Evolutionary conservation across 1,284 basidiomycete species (phyloP).

Genomic region (Puccinia hordei): DNA sequence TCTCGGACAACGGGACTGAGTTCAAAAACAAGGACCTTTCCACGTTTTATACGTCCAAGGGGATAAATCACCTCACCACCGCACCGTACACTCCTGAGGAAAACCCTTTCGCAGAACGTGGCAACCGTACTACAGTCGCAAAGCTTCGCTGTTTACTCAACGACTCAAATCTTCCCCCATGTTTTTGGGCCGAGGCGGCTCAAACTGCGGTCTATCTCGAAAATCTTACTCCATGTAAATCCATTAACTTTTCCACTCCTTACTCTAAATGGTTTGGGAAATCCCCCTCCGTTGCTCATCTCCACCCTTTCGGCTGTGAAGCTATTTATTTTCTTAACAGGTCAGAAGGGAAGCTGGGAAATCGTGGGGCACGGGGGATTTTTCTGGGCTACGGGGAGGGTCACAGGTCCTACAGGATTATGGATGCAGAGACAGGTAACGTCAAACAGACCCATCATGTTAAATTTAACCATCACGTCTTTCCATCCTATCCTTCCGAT

Average conservation of each 20-base stretch:
- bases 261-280: not conserved
- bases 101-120: too few species aligned
- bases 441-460: too few species aligned
- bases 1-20: constrained; percentile 16
- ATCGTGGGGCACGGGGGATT: too few species aligned
- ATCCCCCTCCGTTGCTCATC: not conserved
- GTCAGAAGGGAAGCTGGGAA: too few species aligned
- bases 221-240: too few species aligned
- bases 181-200: not conserved
- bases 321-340: too few species aligned
- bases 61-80: constrained; percentile 8
- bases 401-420: too few species aligned
- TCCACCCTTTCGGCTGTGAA: not conserved
- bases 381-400: too few species aligned
- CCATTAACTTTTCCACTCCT: not conserved
- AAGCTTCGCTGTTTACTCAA: not conserved
- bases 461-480: too few species aligned
- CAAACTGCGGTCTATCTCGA: too few species aligned
- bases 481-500: not conserved
- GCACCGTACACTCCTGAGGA: constrained; percentile 13
- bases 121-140: not conserved
- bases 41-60: not conserved
- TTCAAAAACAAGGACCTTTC: constrained; percentile 22
- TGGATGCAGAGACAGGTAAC: too few species aligned
- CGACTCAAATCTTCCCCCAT: not conserved